Conservation (phyloP, 805 yeast species). For the Zygoascus ofunaensis region DNA sequence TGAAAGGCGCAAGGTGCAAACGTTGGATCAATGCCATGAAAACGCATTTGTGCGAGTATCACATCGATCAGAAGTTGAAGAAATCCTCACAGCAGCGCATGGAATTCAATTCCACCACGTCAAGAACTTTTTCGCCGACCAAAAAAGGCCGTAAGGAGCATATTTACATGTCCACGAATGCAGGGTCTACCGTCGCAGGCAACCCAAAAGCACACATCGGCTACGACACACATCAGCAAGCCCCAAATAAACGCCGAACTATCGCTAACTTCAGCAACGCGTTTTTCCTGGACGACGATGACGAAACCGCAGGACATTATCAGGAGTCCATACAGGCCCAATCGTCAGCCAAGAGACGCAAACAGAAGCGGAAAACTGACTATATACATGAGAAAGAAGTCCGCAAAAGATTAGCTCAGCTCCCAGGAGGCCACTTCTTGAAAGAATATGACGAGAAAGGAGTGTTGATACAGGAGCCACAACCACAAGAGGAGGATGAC, state of each 20-base stretch:
- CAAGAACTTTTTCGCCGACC: constrained; percentile 48
- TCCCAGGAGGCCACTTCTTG: constrained; percentile 20
- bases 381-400: constrained; percentile 23
- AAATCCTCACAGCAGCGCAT: constrained; percentile 53
- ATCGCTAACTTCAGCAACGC: constrained; percentile 20
- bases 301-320: background rate
- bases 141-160: constrained; percentile 19
- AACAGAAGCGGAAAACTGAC: constrained; percentile 19
- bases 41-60: constrained; percentile 60
- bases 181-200: background rate
- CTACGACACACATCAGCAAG: no score
- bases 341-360: constrained; percentile 23
- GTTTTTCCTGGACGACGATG: constrained; percentile 6
- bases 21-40: constrained; percentile 49
- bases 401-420: constrained; percentile 28
- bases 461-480: constrained; percentile 4
- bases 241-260: constrained; percentile 8
- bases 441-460: constrained; percentile 20
- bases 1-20: constrained; percentile 46
- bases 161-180: constrained; percentile 2
- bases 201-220: background rate
- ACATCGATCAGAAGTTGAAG: constrained; percentile 48
- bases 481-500: constrained; percentile 1
- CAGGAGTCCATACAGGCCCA: background rate
- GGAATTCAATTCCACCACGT: constrained; percentile 59